phyloP scores from a whole-genome alignment of 495 filamentous ascomycete species.

The Penicillium coffeae region DNA sequence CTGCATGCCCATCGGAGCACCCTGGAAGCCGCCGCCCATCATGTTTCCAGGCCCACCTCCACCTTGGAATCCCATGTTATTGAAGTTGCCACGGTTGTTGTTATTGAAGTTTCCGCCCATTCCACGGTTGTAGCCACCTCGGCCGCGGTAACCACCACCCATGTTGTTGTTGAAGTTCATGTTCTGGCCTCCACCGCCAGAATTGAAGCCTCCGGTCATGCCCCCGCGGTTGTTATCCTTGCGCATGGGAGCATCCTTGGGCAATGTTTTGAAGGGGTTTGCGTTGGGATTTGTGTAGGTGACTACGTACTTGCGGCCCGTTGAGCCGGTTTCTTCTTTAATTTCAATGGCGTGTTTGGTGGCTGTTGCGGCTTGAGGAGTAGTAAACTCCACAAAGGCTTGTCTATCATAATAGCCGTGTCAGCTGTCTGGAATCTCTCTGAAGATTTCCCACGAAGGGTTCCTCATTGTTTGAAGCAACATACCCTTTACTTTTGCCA shows the following conservation, averaged over 20 bases:
- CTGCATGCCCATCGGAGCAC: conserved; percentile 53
- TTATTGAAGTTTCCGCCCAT: conserved; percentile 16
- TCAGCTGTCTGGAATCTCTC: too few species aligned
- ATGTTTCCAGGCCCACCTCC: conserved; percentile 49
- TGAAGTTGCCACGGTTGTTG: conserved; percentile 30
- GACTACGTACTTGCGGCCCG: conserved; percentile 65
- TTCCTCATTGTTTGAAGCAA: neutral
- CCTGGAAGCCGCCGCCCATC: conserved; percentile 60
- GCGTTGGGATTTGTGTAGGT: conserved; percentile 70
- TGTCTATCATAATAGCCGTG: too few species aligned
- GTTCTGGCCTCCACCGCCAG: conserved; percentile 16
- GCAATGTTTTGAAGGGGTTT: conserved; percentile 89
- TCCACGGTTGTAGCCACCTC: conserved; percentile 35
- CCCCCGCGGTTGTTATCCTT: conserved; percentile 53
- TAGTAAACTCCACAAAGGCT: conserved; percentile 83
- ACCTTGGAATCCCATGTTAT: conserved; percentile 39
- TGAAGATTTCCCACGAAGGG: too few species aligned
- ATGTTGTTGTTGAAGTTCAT: conserved; percentile 26
- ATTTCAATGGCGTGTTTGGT: conserved; percentile 77
- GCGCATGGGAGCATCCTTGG: conserved; percentile 82
- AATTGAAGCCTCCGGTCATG: conserved; percentile 19
- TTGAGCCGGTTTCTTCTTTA: conserved; percentile 41
- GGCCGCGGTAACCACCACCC: conserved; percentile 46
- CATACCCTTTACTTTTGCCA: conserved; percentile 93
- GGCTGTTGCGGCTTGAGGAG: conserved; percentile 80